Base-by-base conservation (phyloP, 83 land plant species). In the Isoetes engelmannii region DNA sequence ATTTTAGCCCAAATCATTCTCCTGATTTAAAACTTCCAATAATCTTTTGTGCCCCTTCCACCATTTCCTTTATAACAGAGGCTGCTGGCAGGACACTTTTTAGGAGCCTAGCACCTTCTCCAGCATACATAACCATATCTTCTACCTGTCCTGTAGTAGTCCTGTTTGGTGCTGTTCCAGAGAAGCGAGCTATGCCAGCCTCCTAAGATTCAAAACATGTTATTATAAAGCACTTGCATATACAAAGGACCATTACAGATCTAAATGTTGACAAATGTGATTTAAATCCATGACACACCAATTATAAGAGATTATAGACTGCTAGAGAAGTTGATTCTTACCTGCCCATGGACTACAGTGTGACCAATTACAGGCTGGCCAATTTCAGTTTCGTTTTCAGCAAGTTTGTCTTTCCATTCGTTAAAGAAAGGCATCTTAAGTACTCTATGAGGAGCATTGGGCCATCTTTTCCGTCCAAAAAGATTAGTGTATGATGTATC, bases 401-500 rank as follows among this genome's bases (percentile, higher is more conserved):
- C 61, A 15, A 62, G 70, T 4, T 67, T 55, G 48, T 73, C 45
- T 49, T 28, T 65, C 69, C 75, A 73, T 49, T 57, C 53, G 49
- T 44, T 45, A 45, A 65, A 68, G 46, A 73, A 73, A 9, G 75
- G 75, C 7, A 69, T 65, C 57, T 73, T 73, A 50, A 73, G 55
- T 46, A 67, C 70, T 8, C 75, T 67, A 17, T 65, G 71, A 10
- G 20, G 57, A 4, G 75, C 75, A 12, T 56, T 56, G 6, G 60
- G 57, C 75, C 75, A 73, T 45, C 71, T 10, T 9, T 0, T 3
- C 5, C 75, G 67, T 45, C 75, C 62, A 58, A 65, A 73, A 1
- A 73, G 47, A 50, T 73, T 68, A 12, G 75, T 73, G 47, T 57
- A 58, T 45, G 65, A 70, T 7, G 75, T 73, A n/a, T 73, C 71